A percentile compares a stretch with the other conserved stretches of the same genome.
Conservation (phyloP, 139 green algal genomes). For the Gonium pectorale region DNA sequence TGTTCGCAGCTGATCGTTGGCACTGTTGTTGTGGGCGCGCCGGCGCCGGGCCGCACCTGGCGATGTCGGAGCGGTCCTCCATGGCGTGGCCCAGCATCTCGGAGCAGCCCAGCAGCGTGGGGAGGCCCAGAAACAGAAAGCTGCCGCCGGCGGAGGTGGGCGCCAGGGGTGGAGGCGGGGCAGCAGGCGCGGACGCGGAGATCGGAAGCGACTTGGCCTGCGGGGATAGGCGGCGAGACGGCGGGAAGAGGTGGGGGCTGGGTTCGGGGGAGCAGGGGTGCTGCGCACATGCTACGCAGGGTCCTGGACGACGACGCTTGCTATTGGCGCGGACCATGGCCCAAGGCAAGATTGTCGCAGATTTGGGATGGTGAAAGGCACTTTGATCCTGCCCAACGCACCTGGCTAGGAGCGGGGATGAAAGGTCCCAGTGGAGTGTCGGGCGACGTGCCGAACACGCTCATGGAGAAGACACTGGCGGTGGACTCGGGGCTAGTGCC, state of each 20-base stretch:
- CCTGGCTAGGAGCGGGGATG: neutral
- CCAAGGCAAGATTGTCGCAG: neutral
- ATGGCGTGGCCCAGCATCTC: constrained; percentile 54
- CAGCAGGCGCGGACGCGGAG: neutral
- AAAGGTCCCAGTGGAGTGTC: constrained; percentile 4
- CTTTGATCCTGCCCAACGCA: neutral
- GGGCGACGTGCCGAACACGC: neutral
- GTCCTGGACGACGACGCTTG: neutral
- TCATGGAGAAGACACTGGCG: neutral
- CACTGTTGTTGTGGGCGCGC: neutral
- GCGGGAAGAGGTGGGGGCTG: neutral
- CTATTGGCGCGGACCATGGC: neutral
- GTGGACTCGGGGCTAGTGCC: constrained; percentile 7
- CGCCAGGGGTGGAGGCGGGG: neutral
- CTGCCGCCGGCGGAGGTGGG: neutral
- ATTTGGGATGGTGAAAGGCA: neutral
- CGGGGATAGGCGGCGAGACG: neutral
- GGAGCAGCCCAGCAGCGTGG: constrained; percentile 44
- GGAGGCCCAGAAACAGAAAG: constrained; percentile 25
- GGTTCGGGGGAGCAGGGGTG: no score
- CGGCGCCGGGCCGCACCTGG: neutral
- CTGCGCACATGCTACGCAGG: no score
- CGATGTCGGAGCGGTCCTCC: constrained; percentile 44
- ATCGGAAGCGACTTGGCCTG: neutral
- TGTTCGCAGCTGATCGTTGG: no score